Conservation (phyloP, 257 asterid species). For the Lantana camara region DNA sequence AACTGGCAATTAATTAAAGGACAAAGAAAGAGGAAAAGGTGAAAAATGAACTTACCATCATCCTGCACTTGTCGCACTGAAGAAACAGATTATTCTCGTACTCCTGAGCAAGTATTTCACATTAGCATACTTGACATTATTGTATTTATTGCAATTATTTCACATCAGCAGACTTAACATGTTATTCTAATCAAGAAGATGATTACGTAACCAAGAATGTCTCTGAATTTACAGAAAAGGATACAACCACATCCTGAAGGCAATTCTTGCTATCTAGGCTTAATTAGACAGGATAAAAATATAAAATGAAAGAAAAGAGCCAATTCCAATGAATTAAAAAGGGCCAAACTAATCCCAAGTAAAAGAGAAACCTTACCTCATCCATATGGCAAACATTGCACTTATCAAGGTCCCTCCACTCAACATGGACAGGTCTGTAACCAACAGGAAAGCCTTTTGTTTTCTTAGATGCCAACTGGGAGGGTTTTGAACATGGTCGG, state of each 20-base stretch:
- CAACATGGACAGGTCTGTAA: constrained; percentile 81
- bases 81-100: constrained; percentile 93
- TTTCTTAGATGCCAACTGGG: constrained; percentile 54
- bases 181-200: constrained; percentile 7
- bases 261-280: constrained; percentile 24
- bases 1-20: constrained; percentile 3
- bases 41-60: constrained; percentile 68
- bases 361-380: constrained; percentile 59
- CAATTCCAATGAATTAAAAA: constrained; percentile 19
- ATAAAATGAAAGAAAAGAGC: constrained; percentile 30
- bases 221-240: constrained; percentile 14
- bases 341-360: constrained; percentile 7
- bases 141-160: constrained; percentile 23
- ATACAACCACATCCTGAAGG: constrained; percentile 11
- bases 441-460: constrained; percentile 53
- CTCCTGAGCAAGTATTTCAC: constrained; percentile 63
- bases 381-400: constrained; percentile 99
- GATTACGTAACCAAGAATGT: constrained; percentile 14
- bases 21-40: constrained; percentile 24
- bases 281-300: constrained; percentile 18
- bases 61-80: constrained; percentile 99
- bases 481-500: constrained; percentile 46
- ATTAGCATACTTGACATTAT: constrained; percentile 31
- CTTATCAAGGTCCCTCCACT: constrained; percentile 97
- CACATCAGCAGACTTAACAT: constrained; percentile 32